phyloP scores from a whole-genome alignment of 208 protist genomes.

The Crithidia sp. region DNA sequence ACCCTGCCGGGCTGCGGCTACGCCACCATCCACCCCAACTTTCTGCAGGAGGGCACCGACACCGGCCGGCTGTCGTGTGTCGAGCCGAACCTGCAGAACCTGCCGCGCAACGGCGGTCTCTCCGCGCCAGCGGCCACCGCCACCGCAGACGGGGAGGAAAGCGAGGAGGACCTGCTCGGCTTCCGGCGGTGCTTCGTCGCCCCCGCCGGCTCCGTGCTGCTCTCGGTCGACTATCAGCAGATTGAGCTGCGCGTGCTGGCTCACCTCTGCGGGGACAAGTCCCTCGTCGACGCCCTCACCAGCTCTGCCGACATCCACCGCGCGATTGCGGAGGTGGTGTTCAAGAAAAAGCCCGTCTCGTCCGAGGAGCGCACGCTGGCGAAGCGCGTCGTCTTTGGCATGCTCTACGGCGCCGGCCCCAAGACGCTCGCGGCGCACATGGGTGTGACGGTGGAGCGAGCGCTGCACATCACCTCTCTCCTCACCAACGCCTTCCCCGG shows the following conservation, averaged over 20 bases:
- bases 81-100: slow-evolving; percentile 91
- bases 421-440: slow-evolving; percentile 77
- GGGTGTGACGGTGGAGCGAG: slow-evolving; percentile 66
- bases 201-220: slow-evolving; percentile 51
- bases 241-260: slow-evolving; percentile 92
- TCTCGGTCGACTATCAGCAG: slow-evolving; percentile 92
- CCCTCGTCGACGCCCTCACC: slow-evolving; percentile 70
- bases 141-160: slow-evolving; percentile 12
- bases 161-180: slow-evolving; percentile 44
- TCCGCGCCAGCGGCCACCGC: neutral
- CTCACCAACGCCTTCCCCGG: slow-evolving; percentile 70
- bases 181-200: slow-evolving; percentile 86
- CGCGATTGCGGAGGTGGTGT: slow-evolving; percentile 75
- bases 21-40: slow-evolving; percentile 72
- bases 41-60: slow-evolving; percentile 89
- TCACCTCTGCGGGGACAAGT: slow-evolving; percentile 76
- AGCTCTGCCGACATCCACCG: slow-evolving; percentile 79
- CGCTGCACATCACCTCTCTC: slow-evolving; percentile 54
- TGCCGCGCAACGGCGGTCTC: slow-evolving; percentile 59
- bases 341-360: slow-evolving; percentile 71
- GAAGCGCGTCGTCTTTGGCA: slow-evolving; percentile 90
- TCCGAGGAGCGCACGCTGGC: slow-evolving; percentile 73
- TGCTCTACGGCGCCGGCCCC: slow-evolving; percentile 85
- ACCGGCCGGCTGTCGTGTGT: slow-evolving; percentile 90
- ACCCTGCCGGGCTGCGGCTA: slow-evolving; percentile 34